Percentiles rank a stretch among this genome's conserved stretches.
phyloP scores from a whole-genome alignment of 805 yeast species.

The Yarrowia deformans region DNA sequence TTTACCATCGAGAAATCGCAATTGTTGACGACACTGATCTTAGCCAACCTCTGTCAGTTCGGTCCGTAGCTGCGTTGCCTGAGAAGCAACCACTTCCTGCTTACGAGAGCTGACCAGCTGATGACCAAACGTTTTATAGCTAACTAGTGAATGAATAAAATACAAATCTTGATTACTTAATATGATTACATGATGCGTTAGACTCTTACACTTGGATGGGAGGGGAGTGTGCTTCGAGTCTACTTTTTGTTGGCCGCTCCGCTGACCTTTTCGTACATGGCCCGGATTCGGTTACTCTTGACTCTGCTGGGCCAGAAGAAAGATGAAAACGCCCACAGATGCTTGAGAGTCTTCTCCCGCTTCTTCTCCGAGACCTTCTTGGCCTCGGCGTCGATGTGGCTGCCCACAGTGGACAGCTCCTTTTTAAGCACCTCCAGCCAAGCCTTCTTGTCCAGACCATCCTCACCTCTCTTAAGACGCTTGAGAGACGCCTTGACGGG shows the following conservation, averaged over 20 bases:
- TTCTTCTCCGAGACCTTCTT: conserved; percentile 46
- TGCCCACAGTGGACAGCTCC: conserved; percentile 77
- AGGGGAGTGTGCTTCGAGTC: too few relatives aligned
- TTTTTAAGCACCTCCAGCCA: conserved; percentile 75
- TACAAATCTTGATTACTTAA: conserved; percentile 25
- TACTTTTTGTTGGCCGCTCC: conserved; percentile 24
- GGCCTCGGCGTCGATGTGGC: conserved; percentile 59
- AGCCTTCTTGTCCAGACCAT: conserved; percentile 75
- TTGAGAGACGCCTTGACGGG: conserved; percentile 73
- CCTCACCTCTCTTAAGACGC: conserved; percentile 71
- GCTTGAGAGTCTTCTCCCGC: conserved; percentile 59
- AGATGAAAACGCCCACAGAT: conserved; percentile 84
- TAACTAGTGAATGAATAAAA: not conserved
- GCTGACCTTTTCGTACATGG: conserved; percentile 64
- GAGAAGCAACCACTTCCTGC: conserved; percentile 9
- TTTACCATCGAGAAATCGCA: conserved; percentile 5
- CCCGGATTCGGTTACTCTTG: conserved; percentile 67
- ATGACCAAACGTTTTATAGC: too few relatives aligned
- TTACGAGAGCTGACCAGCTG: not conserved
- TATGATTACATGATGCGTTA: conserved; percentile 26
- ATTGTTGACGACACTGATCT: not conserved
- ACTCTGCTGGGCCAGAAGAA: conserved; percentile 88
- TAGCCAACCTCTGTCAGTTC: not conserved
- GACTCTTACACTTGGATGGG: conserved; percentile 10
- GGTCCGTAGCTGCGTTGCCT: not conserved